A percentile compares a stretch with the other conserved stretches of the same genome.
Evolutionary conservation across 2,329 filamentous ascomycete species (phyloP).

Genomic region (Trichoderma gracile): DNA sequence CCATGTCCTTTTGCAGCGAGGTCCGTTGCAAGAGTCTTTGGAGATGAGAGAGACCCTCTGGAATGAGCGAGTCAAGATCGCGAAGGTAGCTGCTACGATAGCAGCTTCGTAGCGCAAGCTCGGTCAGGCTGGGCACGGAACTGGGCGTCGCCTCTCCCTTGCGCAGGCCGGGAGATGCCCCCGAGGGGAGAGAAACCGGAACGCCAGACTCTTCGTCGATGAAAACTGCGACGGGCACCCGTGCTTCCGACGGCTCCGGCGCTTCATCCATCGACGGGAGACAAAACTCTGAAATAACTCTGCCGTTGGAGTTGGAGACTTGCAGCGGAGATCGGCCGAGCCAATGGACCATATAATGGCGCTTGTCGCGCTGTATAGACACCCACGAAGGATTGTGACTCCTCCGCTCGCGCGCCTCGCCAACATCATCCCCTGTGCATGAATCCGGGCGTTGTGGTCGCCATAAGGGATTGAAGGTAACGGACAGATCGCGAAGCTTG

Average conservation of each 20-base stretch:
- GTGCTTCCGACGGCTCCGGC: slow-evolving; percentile 26
- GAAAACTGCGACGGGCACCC: slow-evolving; percentile 31
- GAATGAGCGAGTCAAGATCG: slow-evolving; percentile 47
- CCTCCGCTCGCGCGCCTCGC: too few species aligned
- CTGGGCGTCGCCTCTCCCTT: slow-evolving; percentile 32
- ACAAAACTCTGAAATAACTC: slow-evolving; percentile 36
- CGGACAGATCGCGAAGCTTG: slow-evolving; percentile 52
- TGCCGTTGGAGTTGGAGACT: slow-evolving; percentile 36
- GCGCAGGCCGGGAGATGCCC: slow-evolving; percentile 21
- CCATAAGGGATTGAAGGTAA: slow-evolving; percentile 65
- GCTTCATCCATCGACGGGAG: slow-evolving; percentile 31
- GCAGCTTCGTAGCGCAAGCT: slow-evolving; percentile 51
- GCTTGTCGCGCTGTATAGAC: slow-evolving; percentile 1
- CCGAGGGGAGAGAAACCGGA: slow-evolving; percentile 19
- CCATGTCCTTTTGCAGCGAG: slow-evolving; percentile 46
- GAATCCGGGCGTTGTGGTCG: slow-evolving; percentile 37
- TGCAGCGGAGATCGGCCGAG: slow-evolving; percentile 39
- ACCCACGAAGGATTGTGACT: too few species aligned
- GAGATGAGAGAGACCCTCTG: slow-evolving; percentile 45
- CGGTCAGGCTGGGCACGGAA: slow-evolving; percentile 52
- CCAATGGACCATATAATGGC: slow-evolving; percentile 31
- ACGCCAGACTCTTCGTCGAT: not conserved
- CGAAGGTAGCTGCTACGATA: slow-evolving; percentile 46
- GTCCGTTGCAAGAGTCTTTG: slow-evolving; percentile 44
- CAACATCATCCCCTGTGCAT: slow-evolving; percentile 2